phyloP scores from a whole-genome alignment of 345 rosid species.

The Anastatica hierochuntica region DNA sequence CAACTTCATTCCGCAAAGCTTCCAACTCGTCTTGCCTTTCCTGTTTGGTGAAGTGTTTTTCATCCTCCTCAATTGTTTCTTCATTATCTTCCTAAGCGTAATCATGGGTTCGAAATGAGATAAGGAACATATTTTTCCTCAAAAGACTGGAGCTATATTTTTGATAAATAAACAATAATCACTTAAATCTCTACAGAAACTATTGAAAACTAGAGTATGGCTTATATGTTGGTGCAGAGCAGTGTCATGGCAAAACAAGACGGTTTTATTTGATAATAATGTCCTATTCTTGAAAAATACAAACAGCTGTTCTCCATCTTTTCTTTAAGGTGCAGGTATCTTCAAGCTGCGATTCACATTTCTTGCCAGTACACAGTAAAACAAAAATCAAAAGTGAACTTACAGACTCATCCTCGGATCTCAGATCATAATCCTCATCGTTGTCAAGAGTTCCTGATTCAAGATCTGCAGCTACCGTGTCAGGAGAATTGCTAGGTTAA shows the following conservation, averaged over 20 bases:
- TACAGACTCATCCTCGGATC: slow-evolving; percentile 65
- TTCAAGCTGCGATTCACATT: slow-evolving; percentile 7
- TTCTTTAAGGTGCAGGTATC: background rate
- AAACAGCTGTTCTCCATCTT: background rate
- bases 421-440: slow-evolving; percentile 63
- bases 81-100: slow-evolving; percentile 93
- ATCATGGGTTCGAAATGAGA: slow-evolving; percentile 16
- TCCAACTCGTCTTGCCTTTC: slow-evolving; percentile 91
- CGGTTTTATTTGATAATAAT: background rate
- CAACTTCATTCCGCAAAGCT: slow-evolving; percentile 69
- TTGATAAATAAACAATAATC: background rate
- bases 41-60: slow-evolving; percentile 65
- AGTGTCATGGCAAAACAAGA: background rate
- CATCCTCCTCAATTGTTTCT: slow-evolving; percentile 90
- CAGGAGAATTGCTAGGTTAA: slow-evolving; percentile 10
- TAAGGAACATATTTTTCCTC: slow-evolving; percentile 1
- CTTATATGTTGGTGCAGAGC: slow-evolving; percentile 7
- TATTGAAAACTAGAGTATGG: background rate
- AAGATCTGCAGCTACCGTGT: slow-evolving; percentile 28
- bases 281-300: background rate
- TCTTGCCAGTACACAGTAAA: background rate
- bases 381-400: slow-evolving; percentile 22
- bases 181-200: background rate
- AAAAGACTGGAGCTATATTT: background rate
- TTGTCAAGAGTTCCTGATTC: slow-evolving; percentile 36